Base-by-base conservation (phyloP, 78 protist species). In the Chrysochromulina tobinii region DNA sequence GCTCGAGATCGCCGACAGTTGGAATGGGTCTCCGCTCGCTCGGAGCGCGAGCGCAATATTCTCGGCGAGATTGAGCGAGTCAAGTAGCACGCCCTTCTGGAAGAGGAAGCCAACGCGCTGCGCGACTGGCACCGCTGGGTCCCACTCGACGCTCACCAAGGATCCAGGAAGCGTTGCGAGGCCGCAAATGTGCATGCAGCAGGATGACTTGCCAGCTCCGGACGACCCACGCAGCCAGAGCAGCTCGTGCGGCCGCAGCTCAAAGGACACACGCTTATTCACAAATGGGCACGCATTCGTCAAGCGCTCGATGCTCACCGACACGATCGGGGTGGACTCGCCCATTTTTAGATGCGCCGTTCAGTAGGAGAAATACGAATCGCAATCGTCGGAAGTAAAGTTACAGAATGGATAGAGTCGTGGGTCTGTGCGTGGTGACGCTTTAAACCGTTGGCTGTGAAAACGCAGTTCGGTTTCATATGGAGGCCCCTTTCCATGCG, bases 11-110 rank as follows among this genome's bases (percentile, higher is more conserved):
- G 50, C 50, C 38, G 38, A 5, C 54, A 18, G 8, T 27, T 23
- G 23, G 4, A 51, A 5, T 5, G 38, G 55, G 14, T 8, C 23
- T 27, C 50, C 79, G 51, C 51, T 51, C 15, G 58, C 18, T 1
- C 4, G 12, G 25, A 12, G 12, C 2, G 83, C 83, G 54, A 75
- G 83, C 2, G 83, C 54, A n/a, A 75, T 2, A 57, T 75, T 75
- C 25, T 2, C 83, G 58, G 58, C 59, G 83, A 75, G 83, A 3
- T 18, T 12, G 58, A 75, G 57, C 3, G 83, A 27, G 57, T 75
- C 83, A n/a, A 75, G 11, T 9, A 75, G 83, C 83, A 75, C 83
- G 57, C 83, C 83, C 57, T 75, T 38, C 83, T 75, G 83, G 23
- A 75, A 75, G 55, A 75, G 83, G 83, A 75, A 75, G 54, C 83